Base-by-base conservation (phyloP, 2,329 filamentous ascomycete species). In the Alternaria gaisen region DNA sequence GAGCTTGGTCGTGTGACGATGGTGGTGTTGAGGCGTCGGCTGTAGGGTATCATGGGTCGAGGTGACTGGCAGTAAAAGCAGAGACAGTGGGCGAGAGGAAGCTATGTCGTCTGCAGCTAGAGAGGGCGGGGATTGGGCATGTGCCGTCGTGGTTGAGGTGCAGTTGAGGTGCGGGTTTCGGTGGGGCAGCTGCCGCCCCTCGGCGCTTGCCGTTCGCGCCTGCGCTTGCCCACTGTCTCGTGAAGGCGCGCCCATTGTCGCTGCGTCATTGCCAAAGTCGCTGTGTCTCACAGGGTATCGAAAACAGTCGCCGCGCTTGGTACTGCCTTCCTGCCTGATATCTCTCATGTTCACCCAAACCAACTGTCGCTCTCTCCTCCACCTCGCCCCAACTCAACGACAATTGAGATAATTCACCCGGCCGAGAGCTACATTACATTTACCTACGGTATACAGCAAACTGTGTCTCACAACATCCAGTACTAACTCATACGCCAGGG, bases 1-100 rank as follows among this genome's bases (percentile, higher is more conserved):
- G 65, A 43, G 32, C 53, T 46, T 32, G 62, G 72, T 68, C 64
- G 75, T 74, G 75, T 72, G 75, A 70, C 68, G 63, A 70, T 47
- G 68, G 63, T 69, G 69, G 68, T 68, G 66, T 69, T 64, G 63
- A 63, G 65, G 68, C 65, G 69, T 72, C 56, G 53, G 54, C 52
- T 43, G 44, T 59, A 60, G 57, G 58, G 55, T 68, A 66, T 63
- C 68, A 70, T 72, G 58, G 64, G 65, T 60, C 48, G 59, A 24
- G 42, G 34, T 61, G 46, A 57, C 26, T 22, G 43, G 34, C 38
- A 61, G 62, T 40, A 55, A 53, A 40, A 53, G 44, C 14, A 36
- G 51, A 44, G n/a, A 47, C 12, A 55, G 32, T 24, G 53, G 40
- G 47, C 22, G 47, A 56, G 18, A 43, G 56, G 57, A 26, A 41